Conservation (phyloP, 2,329 filamentous ascomycete species). For the Teratosphaeria zuluensis region DNA sequence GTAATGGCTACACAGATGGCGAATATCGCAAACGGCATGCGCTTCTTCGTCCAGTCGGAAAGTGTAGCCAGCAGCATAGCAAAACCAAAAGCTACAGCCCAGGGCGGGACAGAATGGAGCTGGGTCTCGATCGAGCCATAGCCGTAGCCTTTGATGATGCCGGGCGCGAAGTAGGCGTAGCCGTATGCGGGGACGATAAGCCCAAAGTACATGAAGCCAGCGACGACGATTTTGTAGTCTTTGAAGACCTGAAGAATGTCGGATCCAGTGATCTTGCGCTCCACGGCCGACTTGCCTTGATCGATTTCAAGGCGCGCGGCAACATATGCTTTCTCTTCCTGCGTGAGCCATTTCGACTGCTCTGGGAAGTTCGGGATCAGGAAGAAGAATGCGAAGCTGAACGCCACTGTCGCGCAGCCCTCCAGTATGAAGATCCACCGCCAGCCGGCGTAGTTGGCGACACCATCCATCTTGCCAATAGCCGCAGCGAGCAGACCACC, state of each 20-base stretch:
- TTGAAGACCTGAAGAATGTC: conserved; percentile 40
- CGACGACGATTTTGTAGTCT: conserved; percentile 40
- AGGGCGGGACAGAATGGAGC: conserved; percentile 47
- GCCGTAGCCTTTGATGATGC: conserved; percentile 40
- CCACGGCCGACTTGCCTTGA: conserved; percentile 37
- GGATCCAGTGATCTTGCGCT: conserved; percentile 32
- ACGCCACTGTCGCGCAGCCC: conserved; percentile 35
- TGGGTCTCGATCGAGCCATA: conserved; percentile 46
- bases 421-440: conserved; percentile 75
- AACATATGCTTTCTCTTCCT: conserved; percentile 38
- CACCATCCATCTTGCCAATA: conserved; percentile 76
- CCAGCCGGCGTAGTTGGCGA: conserved; percentile 62
- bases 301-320: conserved; percentile 37
- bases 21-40: conserved; percentile 62
- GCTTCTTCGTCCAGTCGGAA: conserved; percentile 64
- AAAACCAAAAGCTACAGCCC: conserved; percentile 67
- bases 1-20: conserved; percentile 60
- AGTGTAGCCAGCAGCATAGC: conserved; percentile 63
- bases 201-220: conserved; percentile 44
- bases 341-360: conserved; percentile 38
- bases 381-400: conserved; percentile 39
- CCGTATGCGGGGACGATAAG: conserved; percentile 33
- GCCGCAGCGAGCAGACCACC: conserved; percentile 76
- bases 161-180: conserved; percentile 26
- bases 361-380: conserved; percentile 41